These are phyloP conservation scores for Colletotrichum sp. DNA, from an alignment of 2,329 filamentous ascomycete genomes.

Conservation along the genomic window DNA sequence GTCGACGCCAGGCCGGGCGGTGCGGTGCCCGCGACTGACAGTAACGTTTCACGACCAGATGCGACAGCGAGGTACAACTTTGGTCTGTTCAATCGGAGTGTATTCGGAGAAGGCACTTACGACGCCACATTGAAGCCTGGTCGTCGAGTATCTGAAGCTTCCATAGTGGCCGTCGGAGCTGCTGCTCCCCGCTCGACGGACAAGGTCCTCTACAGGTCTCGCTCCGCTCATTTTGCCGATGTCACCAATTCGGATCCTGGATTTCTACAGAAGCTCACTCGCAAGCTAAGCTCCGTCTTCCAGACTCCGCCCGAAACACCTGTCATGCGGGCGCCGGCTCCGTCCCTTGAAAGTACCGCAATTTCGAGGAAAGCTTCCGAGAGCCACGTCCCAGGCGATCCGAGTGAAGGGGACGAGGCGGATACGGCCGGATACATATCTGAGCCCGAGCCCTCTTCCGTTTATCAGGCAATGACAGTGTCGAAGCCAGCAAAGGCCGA, in stretches of 20 bases:
- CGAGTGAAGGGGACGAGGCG: no score
- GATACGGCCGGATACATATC: neutral
- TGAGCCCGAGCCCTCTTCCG: neutral
- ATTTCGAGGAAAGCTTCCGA: neutral
- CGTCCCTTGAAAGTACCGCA: neutral
- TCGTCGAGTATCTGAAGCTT: neutral
- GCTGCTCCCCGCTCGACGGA: neutral
- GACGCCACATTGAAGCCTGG: neutral
- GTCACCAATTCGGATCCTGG: neutral
- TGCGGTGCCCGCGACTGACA: neutral
- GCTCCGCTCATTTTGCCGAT: neutral
- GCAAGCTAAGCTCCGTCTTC: conserved; percentile 17
- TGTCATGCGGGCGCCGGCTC: neutral
- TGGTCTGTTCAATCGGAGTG: conserved; percentile 27
- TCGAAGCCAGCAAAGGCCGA: neutral
- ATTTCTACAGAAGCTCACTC: neutral
- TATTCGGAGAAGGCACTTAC: conserved; percentile 18
- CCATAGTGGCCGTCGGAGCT: neutral
- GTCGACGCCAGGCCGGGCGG: conserved; percentile 34
- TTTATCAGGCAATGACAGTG: neutral
- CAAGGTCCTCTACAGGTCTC: neutral
- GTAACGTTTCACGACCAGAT: neutral
- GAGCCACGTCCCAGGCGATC: neutral
- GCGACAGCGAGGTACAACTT: neutral
- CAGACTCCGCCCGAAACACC: neutral